Base-by-base conservation (phyloP, 2,329 filamentous ascomycete genomes). In the Tolypocladium nubicola region DNA sequence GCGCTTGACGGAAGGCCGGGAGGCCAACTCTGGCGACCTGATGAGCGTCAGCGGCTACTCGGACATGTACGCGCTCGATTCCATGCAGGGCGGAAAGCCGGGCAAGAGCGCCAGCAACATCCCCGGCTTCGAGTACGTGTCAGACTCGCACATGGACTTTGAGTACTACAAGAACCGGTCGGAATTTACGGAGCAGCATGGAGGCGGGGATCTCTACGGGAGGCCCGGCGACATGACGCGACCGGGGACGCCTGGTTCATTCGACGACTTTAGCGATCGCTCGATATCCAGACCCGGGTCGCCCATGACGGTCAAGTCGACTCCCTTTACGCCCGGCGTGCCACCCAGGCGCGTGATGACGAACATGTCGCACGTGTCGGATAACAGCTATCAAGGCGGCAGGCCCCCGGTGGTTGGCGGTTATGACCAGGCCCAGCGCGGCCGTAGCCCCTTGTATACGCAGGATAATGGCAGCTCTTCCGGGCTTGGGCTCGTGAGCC, bases 101-200 rank as follows among this genome's bases (percentile, higher is more conserved):
- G 81, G 80, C 47, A 79, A 79, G 67, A 62, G 65, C 4, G 74
- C 68, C 14, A 60, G 67, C 52, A 62, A 68, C 53, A 62, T 88
- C 6, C 84, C 87, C 0, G 90, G 90, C 0, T 97, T 97, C 70
- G 93, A 97, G 71, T 85, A 96, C 58, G 92, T 97, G 0, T 85
- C 89, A 0, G 93, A 97, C 65, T 82, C 82, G 56, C 85, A 90
- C 53, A 86, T 96, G 71, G 91, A 96, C 69, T 96, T 95, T 68
- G 86, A 90, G 60, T 93, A 90, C 73, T 97, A 86, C 79, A 97
- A 96, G 73, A 87, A 96, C 70, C 81, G 90, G 1, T 82, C 89
- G 2, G 93, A 97, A 64, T 97, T 97, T 72, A 85, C 85, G 1
- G 87, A 91, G 13, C 89, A 94, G 56, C 88, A 91, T 62, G 90